A percentile compares a stretch with the other conserved stretches of the same genome.
Evolutionary conservation across 441 rosid species (phyloP).

Genomic region (Manihot esculenta): DNA sequence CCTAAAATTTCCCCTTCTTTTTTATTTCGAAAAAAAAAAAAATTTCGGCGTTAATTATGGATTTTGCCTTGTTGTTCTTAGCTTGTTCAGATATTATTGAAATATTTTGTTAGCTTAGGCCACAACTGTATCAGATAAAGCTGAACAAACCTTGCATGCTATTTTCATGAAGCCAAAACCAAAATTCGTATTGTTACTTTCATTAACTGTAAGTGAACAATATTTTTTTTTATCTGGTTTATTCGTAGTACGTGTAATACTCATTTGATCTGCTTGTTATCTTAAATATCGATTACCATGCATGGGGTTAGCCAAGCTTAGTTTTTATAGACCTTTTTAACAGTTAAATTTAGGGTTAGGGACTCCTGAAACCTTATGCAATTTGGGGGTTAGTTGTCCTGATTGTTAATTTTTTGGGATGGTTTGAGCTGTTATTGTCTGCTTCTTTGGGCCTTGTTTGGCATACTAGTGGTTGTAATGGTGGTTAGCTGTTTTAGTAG

Average conservation of each 20-base stretch:
- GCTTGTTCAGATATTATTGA: background rate
- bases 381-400: background rate
- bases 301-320: background rate
- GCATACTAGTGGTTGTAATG: too few species aligned
- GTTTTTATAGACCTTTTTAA: background rate
- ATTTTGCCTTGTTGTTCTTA: background rate
- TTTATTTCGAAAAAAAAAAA: background rate
- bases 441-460: too few species aligned
- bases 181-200: too few species aligned
- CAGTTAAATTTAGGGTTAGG: background rate
- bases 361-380: background rate
- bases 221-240: too few species aligned
- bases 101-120: background rate
- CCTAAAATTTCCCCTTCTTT: background rate
- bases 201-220: too few species aligned
- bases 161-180: too few species aligned
- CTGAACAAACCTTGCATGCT: too few species aligned
- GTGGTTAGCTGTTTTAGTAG: too few species aligned
- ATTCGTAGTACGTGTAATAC: background rate
- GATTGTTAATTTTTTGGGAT: background rate
- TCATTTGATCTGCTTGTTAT: slow-evolving; percentile 2
- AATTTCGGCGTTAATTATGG: background rate
- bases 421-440: background rate
- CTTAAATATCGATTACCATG: background rate
- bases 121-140: background rate